These are phyloP conservation scores for Herpetomonas tarakana DNA, from an alignment of 208 protist species.

Conservation along the genomic window DNA sequence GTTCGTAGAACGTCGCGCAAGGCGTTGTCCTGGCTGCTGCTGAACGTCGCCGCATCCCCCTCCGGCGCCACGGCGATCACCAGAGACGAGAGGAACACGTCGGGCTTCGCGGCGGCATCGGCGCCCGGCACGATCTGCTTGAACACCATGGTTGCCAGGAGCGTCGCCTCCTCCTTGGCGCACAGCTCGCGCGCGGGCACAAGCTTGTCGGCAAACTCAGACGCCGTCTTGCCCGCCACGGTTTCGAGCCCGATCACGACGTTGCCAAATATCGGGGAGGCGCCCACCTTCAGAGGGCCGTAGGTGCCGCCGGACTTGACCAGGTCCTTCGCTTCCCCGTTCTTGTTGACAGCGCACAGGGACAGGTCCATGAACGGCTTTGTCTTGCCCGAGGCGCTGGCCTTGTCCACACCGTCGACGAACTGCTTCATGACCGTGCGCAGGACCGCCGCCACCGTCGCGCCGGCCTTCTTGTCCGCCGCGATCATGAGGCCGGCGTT, in stretches of 20 bases:
- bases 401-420: slow-evolving; percentile 20
- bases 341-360: slow-evolving; percentile 28
- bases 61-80: slow-evolving; percentile 32
- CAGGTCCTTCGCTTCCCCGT: slow-evolving; percentile 31
- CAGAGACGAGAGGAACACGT: slow-evolving; percentile 46
- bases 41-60: slow-evolving; percentile 23
- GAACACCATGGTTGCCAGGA: slow-evolving; percentile 45
- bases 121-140: slow-evolving; percentile 28
- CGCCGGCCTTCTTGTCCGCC: slow-evolving; percentile 27
- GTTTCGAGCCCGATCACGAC: slow-evolving; percentile 29
- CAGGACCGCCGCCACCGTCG: slow-evolving; percentile 15
- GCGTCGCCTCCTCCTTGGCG: slow-evolving; percentile 19
- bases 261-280: slow-evolving; percentile 51
- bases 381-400: slow-evolving; percentile 18
- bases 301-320: slow-evolving; percentile 17
- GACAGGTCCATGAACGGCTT: slow-evolving; percentile 24
- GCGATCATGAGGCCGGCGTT: slow-evolving; percentile 47
- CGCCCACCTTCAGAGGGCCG: slow-evolving; percentile 27
- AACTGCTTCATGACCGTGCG: slow-evolving; percentile 15
- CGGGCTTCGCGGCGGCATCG: slow-evolving; percentile 8
- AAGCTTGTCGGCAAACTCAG: slow-evolving; percentile 23
- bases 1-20: slow-evolving; percentile 40
- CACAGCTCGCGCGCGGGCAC: slow-evolving; percentile 18
- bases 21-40: slow-evolving; percentile 14
- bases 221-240: slow-evolving; percentile 14